Evolutionary conservation across 108 stramenopile species (phyloP).

Genomic region (Chaetoceros muelleri): DNA sequence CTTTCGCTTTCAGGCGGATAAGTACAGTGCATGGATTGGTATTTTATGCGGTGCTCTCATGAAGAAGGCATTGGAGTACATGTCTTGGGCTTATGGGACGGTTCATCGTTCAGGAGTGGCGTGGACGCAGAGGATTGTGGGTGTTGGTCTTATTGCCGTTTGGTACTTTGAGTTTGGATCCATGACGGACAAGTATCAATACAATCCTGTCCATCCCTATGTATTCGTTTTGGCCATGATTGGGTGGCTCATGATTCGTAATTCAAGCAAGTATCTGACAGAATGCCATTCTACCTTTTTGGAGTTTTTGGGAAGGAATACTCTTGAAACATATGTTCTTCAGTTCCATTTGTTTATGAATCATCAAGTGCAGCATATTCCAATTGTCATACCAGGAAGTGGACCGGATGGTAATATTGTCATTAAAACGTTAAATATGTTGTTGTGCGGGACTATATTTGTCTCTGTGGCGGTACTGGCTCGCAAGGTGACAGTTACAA

Average conservation of each 20-base stretch:
- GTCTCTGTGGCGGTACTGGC: constrained; percentile 39
- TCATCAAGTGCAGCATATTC: constrained; percentile 58
- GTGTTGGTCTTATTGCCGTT: constrained; percentile 28
- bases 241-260: constrained; percentile 85
- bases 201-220: constrained; percentile 85
- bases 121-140: constrained; percentile 31
- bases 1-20: constrained; percentile 62
- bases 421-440: constrained; percentile 43
- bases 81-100: constrained; percentile 44
- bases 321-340: constrained; percentile 89
- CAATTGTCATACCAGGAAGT: constrained; percentile 48
- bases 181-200: constrained; percentile 61
- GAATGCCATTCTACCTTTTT: constrained; percentile 55
- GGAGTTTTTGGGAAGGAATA: constrained; percentile 82
- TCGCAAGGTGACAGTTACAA: constrained; percentile 41
- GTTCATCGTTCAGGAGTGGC: constrained; percentile 24
- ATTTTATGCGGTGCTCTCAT: constrained; percentile 42
- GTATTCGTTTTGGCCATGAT: constrained; percentile 70
- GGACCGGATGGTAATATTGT: constrained; percentile 30
- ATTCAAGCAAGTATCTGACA: constrained; percentile 65
- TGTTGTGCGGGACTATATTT: constrained; percentile 45
- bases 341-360: constrained; percentile 92
- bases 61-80: constrained; percentile 37
- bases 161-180: constrained; percentile 49
- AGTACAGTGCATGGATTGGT: constrained; percentile 53